phyloP scores from a whole-genome alignment of 371 early-diverging fungal genomes.

The Smittium culicis region DNA sequence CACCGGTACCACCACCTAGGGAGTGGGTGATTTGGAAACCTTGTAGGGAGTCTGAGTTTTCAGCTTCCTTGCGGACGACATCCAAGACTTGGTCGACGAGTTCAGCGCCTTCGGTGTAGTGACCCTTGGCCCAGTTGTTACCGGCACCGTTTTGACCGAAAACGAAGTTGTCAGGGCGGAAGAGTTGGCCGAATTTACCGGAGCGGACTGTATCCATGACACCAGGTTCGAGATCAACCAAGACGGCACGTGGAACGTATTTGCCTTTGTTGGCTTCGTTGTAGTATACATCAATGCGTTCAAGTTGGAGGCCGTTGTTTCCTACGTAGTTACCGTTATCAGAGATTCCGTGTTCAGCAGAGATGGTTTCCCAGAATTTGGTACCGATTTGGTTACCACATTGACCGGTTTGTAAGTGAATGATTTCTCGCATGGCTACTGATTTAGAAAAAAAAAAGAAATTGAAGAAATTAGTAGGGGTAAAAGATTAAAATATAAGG shows the following conservation, averaged over 20 bases:
- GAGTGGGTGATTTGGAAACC: slow-evolving; percentile 83
- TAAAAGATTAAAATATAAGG: slow-evolving; percentile 8
- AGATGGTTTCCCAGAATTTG: slow-evolving; percentile 90
- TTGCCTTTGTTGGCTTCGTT: slow-evolving; percentile 74
- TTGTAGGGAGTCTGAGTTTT: slow-evolving; percentile 67
- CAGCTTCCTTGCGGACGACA: slow-evolving; percentile 68
- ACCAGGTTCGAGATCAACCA: slow-evolving; percentile 98
- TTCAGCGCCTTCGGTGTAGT: slow-evolving; percentile 88
- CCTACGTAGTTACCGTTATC: slow-evolving; percentile 47
- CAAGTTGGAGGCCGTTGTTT: slow-evolving; percentile 64
- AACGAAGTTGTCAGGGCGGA: slow-evolving; percentile 81
- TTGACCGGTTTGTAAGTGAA: slow-evolving; percentile 53
- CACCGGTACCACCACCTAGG: slow-evolving; percentile 81
- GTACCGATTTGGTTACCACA: slow-evolving; percentile 76
- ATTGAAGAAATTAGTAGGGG: neutral
- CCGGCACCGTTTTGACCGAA: slow-evolving; percentile 76
- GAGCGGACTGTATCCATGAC: slow-evolving; percentile 89
- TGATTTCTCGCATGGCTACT: too few relatives aligned
- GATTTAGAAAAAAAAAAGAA: neutral
- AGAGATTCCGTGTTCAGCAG: slow-evolving; percentile 85
- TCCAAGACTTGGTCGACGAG: slow-evolving; percentile 70
- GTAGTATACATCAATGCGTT: slow-evolving; percentile 97
- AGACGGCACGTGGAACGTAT: slow-evolving; percentile 33
- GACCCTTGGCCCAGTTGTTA: slow-evolving; percentile 90
- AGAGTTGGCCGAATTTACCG: slow-evolving; percentile 56